Evolutionary conservation across 2,329 filamentous ascomycete species (phyloP), one percentile per base, ranked within the genome.

Genomic region (Calonectria fujianensis): DNA sequence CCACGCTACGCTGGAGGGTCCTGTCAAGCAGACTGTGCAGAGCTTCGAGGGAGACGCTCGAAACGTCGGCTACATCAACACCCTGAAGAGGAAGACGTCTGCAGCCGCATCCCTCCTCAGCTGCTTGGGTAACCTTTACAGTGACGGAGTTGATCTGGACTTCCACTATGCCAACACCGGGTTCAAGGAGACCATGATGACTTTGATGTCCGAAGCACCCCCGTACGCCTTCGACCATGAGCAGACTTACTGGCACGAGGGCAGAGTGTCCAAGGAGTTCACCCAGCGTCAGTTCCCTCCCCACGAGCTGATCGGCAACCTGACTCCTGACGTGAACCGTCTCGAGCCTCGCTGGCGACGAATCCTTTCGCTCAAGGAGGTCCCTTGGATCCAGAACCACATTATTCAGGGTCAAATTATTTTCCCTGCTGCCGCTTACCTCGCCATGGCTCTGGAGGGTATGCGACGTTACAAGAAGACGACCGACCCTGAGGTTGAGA

Each of bases 351-450:
- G 83, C 3, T 90, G 88, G 88, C 83, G 87, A 67, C 88, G 89
- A 74, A 85, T 89, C 41, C 80, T 89, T 45, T 84, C 85, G 18
- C 75, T 87, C 5, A 85, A 87, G 39, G 88, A 90, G 74, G 79
- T 89, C 0, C 88, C 91, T 7, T 93, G 92, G 85, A 84, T 91
- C 13, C 85, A 88, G 52, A 88, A 91, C 77, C 91, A 92, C 82
- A 83, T 84, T 69, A 87, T 92, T 77, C 89, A 91, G 76, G 89
- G 87, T 24, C 80, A 87, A 51, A 80, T 84, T 14, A 80, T 90
- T 7, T 88, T 89, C 65, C 89, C 89, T 0, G 85, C 79, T 0
- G 85, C 88, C 0, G 87, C 83, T 0, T 89, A 88, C 76, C 69
- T 88, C 1, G 80, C 83, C n/a, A 86, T 88, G 80, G 86, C 85